Base-by-base conservation (phyloP, 2,329 filamentous ascomycete genomes). In the Emergomyces orientalis region DNA sequence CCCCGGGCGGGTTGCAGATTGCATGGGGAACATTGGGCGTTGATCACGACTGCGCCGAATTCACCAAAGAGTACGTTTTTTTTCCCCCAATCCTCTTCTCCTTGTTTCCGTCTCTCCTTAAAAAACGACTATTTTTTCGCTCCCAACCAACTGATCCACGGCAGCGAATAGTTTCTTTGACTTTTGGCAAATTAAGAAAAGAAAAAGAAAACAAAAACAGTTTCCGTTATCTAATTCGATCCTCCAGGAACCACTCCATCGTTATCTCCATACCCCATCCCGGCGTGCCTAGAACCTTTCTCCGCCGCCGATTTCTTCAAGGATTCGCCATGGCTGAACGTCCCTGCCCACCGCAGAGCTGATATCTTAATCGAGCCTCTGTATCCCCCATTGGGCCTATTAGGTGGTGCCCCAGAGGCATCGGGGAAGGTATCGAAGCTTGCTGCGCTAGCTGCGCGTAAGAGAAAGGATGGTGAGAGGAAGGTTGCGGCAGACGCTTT, bases 341-440 rank as follows among this genome's bases (percentile, higher is more conserved):
- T 93, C 13, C 89, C 91, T 27, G 69, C 75, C 47, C 76, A 88
- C 56, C 85, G 89, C 37, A 82, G 84, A 67, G 83, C 88, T 45
- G 73, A 80, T 19, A 81, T 88, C 19, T 83, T 92, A 45, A 76
- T 89, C 59, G 80, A 86, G 49, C 84, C 81, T 74, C 63, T 82
- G 43, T 77, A 77, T 65, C 86, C 83, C 61, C 79, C 78, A 57
- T 84, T 86, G 22, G 88, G 91, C 1, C 80, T 99, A 0, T 76
- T 96, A 2, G 95, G 94, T 37, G 95, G 94, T 41, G 84, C 86
- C 9, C 71, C 85, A 1, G 82, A 84, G 57, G 77, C 77, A 14
- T 71, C 78, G n/a, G 82, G 84, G 2, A 94, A 92, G 71, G 82
- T 89, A 75, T 96, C 93, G 5, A 99, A 99, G 71, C 80, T 99